A percentile compares a stretch with the other conserved stretches of the same genome.
phyloP scores from a whole-genome alignment of 257 asterid genomes.

The Coffea eugenioides region DNA sequence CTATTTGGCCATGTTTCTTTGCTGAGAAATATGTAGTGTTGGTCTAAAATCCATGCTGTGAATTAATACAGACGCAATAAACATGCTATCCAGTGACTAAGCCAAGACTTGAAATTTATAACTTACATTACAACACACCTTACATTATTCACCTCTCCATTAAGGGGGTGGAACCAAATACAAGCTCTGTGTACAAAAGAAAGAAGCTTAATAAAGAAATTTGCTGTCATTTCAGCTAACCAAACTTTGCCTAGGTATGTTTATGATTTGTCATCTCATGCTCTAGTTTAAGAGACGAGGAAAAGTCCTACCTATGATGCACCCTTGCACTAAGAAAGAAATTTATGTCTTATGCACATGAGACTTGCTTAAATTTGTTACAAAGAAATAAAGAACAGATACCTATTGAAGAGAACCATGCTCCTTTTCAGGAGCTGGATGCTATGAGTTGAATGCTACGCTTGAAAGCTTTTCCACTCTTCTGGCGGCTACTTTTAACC shows the following conservation, averaged over 20 bases:
- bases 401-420: neutral
- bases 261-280: neutral
- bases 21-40: too few relatives aligned
- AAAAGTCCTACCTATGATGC: neutral
- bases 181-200: neutral
- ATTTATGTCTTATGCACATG: neutral
- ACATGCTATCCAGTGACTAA: neutral
- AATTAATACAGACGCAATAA: neutral
- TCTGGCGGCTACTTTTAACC: slow-evolving; percentile 55
- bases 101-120: neutral
- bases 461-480: slow-evolving; percentile 29
- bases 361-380: slow-evolving; percentile 7
- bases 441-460: neutral
- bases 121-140: neutral
- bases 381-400: neutral
- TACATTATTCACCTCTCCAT: slow-evolving; percentile 15
- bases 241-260: slow-evolving; percentile 10
- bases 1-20: too few relatives aligned
- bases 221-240: slow-evolving; percentile 5
- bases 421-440: neutral
- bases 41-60: too few relatives aligned
- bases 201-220: neutral
- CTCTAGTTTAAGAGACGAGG: neutral
- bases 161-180: slow-evolving; percentile 14
- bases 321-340: slow-evolving; percentile 3